Evolutionary conservation across 1,284 basidiomycete genomes (phyloP), one percentile per base, ranked within the genome.

Genomic region (Ustilago xerochloae): DNA sequence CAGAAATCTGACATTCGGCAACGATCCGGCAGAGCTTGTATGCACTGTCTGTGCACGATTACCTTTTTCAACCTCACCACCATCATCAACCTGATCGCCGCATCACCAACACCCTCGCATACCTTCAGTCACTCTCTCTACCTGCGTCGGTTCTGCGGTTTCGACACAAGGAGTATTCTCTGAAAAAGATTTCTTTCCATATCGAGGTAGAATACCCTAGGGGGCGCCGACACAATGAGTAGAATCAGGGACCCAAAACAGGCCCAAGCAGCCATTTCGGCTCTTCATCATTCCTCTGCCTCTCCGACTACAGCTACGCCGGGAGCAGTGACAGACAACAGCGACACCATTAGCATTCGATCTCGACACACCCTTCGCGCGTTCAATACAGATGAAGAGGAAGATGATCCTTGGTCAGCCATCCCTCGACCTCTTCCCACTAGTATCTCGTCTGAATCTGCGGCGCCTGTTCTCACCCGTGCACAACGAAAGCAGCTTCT

Each of bases 321-420:
- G 22, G 41, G 33, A 20, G 49, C 22, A 16, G 49, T n/a, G 5
- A n/a, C 26, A 22, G 28, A 51, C 8, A 63, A 69, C 30, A 45
- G 43, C 24, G 71, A 75, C 30, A 59, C 54, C 18, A 64, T 67
- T 22, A 68, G 64, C n/a, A 55, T 78, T 10, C 59, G 49, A 4
- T 78, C 75, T 1, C 61, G 64, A 6, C 72, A 78, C 57, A 78
- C 75, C 0, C 62, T 78, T 0, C 65, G 63, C 2, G 65, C 67
- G 0, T 65, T 77, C 41, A 30, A 26, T 4, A 47, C 53, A 18
- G 48, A 56, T 0, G 49, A 62, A 20, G 61, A 63, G 0, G 53
- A 68, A 2, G 56, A 57, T 2, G 70, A 73, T 52, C 62, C 71
- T 0, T 74, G 71, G 71, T 63, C 59, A 2, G 63, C 71, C 13